These are phyloP conservation scores for Suillus occidentalis DNA, from an alignment of 768 basidiomycete genomes.

Conservation along the genomic window DNA sequence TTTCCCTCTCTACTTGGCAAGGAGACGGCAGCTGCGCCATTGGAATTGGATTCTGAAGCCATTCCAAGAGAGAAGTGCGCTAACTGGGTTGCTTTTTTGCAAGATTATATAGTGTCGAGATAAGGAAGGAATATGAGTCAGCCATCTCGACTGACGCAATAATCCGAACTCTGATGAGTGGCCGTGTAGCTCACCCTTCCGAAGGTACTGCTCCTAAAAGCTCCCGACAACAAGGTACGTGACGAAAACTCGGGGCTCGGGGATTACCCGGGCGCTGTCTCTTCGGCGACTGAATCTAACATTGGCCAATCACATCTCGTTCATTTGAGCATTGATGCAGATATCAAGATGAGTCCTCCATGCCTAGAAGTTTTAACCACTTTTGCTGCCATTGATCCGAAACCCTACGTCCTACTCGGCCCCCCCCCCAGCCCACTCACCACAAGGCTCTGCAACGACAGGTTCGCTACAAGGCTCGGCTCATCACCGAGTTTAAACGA, in stretches of 20 bases:
- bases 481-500: background rate
- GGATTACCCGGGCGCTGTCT: no score
- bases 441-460: background rate
- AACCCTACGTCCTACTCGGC: background rate
- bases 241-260: no score
- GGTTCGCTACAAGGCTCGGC: background rate
- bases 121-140: no score
- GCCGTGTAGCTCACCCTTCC: no score
- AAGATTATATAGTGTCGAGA: no score
- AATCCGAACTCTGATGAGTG: no score
- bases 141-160: no score
- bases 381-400: background rate
- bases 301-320: background rate
- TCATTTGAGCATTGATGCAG: background rate
- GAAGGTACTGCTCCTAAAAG: no score
- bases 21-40: slow-evolving; percentile 16
- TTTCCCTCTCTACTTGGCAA: slow-evolving; percentile 19
- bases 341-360: no score
- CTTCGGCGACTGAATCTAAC: background rate
- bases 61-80: background rate
- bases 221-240: no score
- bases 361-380: background rate
- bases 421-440: background rate
- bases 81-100: background rate
- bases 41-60: slow-evolving; percentile 1